Conservation (phyloP, 208 protist species). For the Wallacemonas sp. region DNA sequence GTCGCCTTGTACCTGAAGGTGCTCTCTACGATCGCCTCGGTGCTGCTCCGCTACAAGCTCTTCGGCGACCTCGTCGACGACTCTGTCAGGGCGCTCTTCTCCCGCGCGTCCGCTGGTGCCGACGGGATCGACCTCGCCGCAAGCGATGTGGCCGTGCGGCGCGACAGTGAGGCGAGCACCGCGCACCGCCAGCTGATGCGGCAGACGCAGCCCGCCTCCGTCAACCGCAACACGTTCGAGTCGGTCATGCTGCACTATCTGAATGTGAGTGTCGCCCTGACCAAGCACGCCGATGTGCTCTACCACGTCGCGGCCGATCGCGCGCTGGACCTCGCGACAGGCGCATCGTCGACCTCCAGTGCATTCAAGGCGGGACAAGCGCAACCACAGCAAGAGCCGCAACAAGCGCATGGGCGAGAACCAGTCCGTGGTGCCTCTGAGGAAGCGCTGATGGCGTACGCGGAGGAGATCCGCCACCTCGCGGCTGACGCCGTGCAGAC, state of each 20-base stretch:
- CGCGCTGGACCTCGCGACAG: conserved; percentile 12
- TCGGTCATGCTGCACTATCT: conserved; percentile 64
- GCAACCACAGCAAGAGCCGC: too few relatives aligned
- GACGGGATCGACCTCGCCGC: neutral
- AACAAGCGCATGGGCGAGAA: too few relatives aligned
- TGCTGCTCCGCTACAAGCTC: conserved; percentile 41
- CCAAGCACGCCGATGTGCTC: conserved; percentile 59
- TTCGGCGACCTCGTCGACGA: conserved; percentile 30
- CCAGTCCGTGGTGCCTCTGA: neutral
- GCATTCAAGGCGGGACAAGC: too few relatives aligned
- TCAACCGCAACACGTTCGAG: conserved; percentile 65
- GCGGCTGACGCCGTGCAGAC: conserved; percentile 56
- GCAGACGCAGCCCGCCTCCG: conserved; percentile 41
- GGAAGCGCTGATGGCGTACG: conserved; percentile 37
- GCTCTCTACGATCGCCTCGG: conserved; percentile 36
- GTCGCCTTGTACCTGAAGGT: conserved; percentile 66
- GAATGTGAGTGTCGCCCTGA: conserved; percentile 53
- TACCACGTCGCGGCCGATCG: conserved; percentile 57
- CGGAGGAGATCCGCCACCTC: conserved; percentile 59
- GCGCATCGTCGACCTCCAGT: neutral
- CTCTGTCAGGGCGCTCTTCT: conserved; percentile 8
- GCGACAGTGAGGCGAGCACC: neutral
- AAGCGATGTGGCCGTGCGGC: too few relatives aligned
- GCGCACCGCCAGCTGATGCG: conserved; percentile 18
- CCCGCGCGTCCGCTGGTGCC: neutral